Evolutionary conservation across 257 asterid genomes (phyloP), one percentile per base, ranked within the genome.

Genomic region (Nyctanthes arbortristis): DNA sequence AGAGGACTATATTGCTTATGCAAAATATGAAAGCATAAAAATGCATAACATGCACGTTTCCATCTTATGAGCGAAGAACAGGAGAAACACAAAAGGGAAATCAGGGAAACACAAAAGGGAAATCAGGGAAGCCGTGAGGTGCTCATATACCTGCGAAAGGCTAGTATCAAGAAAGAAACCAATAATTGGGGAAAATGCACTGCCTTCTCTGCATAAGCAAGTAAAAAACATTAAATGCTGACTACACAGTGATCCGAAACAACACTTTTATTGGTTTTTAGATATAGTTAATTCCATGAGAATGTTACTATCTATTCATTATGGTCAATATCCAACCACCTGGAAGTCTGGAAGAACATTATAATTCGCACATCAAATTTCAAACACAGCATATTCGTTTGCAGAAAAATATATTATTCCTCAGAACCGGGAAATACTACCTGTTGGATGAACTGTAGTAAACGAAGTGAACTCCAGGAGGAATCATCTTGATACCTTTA

Each of bases 401-500:
- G 3, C 16, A 9, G 1, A 4, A 28, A 45, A 52, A 7, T 58
- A 40, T 4, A 62, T 64, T 25, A 58, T 32, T 13, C 30, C 14
- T 57, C 45, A 16, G 63, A 57, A 54, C n/a, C n/a, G n/a, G n/a
- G n/a, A 36, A 70, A 69, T 52, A 74, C 16, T 31, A 88, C 98
- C 93, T 84, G 83, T 81, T 87, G 25, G 95, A 72, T 18, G 96
- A 80, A 81, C 95, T 83, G 63, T 87, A 91, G 72, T 84, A 91
- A 61, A 93, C 61, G 54, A 86, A 93, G 80, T 93, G 99, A 68
- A 88, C 74, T 31, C 96, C 99, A 24, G 96, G 95, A 57, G 96
- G 99, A 79, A 93, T 86, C 97, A 93, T 91, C 77, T 93, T 91
- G 71, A 93, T 79, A 39, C 99, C 99, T 81, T 77, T 87, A 67